Conservation (phyloP, 768 basidiomycete genomes). For the Boletus fagicola region DNA sequence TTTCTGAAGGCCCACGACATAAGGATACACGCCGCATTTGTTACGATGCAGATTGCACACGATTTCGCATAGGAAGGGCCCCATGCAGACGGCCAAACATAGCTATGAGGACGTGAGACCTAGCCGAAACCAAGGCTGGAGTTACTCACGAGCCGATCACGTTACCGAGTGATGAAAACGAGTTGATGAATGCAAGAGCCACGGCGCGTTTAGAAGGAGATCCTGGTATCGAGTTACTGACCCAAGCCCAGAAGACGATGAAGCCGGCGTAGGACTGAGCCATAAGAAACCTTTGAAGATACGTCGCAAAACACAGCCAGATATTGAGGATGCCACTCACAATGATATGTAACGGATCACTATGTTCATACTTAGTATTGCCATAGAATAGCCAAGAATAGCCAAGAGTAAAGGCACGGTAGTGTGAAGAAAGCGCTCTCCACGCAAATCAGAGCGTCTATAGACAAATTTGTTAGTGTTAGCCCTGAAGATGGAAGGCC, state of each 20-base stretch:
- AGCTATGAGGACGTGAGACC: conserved; percentile 36
- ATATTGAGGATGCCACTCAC: conserved; percentile 35
- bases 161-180: conserved; percentile 81
- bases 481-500: neutral
- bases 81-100: conserved; percentile 68
- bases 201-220: conserved; percentile 86
- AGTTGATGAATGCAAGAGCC: conserved; percentile 80
- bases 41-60: conserved; percentile 70
- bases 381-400: conserved; percentile 65
- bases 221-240: conserved; percentile 62
- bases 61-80: conserved; percentile 68
- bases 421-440: conserved; percentile 74
- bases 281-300: conserved; percentile 62
- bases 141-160: conserved; percentile 71
- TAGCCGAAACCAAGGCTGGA: neutral
- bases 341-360: conserved; percentile 63
- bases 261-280: conserved; percentile 72
- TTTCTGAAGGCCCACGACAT: conserved; percentile 50
- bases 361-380: conserved; percentile 60
- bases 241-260: conserved; percentile 58
- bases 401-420: conserved; percentile 52
- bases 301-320: neutral
- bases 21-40: conserved; percentile 47
- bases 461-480: conserved; percentile 3
- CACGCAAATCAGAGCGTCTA: conserved; percentile 67